A percentile compares a stretch with the other conserved stretches of the same genome.
Conservation (phyloP, 441 rosid species). For the Arabidopsis lyrata region DNA sequence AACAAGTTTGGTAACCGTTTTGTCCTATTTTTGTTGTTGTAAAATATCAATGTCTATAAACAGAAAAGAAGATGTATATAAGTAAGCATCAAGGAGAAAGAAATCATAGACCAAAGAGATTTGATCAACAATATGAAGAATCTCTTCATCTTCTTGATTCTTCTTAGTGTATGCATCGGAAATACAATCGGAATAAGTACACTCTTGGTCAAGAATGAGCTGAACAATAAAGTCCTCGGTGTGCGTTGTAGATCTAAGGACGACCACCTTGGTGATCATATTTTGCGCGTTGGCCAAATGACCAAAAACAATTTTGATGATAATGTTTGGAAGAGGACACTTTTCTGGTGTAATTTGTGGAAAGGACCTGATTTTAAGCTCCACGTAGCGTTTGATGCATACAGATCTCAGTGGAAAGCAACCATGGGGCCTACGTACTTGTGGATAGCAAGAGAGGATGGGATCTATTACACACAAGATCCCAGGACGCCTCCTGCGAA, state of each 20-base stretch:
- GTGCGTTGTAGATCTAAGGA: slow-evolving; percentile 34
- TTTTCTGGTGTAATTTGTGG: slow-evolving; percentile 37
- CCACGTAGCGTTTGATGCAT: slow-evolving; percentile 30
- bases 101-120: background rate
- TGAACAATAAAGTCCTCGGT: slow-evolving; percentile 8
- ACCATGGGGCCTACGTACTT: background rate
- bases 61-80: no score
- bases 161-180: slow-evolving; percentile 21
- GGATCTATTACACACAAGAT: slow-evolving; percentile 11
- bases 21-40: no score
- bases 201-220: slow-evolving; percentile 24
- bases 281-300: slow-evolving; percentile 13
- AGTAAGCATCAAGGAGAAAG: no score
- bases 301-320: background rate
- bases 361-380: slow-evolving; percentile 30
- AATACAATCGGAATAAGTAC: slow-evolving; percentile 3
- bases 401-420: slow-evolving; percentile 1
- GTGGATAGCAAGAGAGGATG: slow-evolving; percentile 41
- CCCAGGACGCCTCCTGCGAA: background rate
- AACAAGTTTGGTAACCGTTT: no score
- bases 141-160: slow-evolving; percentile 3
- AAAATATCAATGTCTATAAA: no score
- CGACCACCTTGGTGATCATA: slow-evolving; percentile 33
- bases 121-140: slow-evolving; percentile 26
- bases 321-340: slow-evolving; percentile 2